Evolutionary conservation across 768 basidiomycete genomes (phyloP).

Genomic region (Kwoniella sp.): DNA sequence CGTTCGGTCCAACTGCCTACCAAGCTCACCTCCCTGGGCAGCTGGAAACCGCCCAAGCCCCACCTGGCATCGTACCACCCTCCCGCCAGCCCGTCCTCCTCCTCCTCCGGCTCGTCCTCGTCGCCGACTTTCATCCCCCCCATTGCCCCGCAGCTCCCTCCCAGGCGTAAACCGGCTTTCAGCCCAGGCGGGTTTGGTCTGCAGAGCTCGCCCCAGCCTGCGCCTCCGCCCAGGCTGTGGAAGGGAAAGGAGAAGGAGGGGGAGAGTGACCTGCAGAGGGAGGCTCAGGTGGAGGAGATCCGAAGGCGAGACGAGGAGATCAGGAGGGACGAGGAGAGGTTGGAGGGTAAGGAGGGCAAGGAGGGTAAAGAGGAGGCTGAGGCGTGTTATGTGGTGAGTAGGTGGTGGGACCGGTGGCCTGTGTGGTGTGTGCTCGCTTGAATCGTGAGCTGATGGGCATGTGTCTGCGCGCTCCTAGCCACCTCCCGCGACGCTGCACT

Average conservation of each 20-base stretch:
- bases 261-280: constrained; percentile 11
- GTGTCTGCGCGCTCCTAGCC: constrained; percentile 23
- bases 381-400: constrained; percentile 50
- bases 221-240: neutral
- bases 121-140: constrained; percentile 17
- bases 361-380: constrained; percentile 44
- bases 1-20: constrained; percentile 16
- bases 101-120: constrained; percentile 1
- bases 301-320: constrained; percentile 24
- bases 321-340: constrained; percentile 15
- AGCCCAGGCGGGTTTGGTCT: constrained; percentile 35
- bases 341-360: constrained; percentile 21
- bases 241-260: constrained; percentile 20
- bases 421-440: no score
- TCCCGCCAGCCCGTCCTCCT: neutral
- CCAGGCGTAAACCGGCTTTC: constrained; percentile 29
- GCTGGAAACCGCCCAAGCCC: constrained; percentile 23
- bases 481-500: constrained; percentile 44
- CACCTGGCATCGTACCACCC: constrained; percentile 19
- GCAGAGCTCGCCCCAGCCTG: constrained; percentile 6
- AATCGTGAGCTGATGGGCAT: no score
- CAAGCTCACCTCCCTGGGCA: neutral
- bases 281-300: constrained; percentile 12
- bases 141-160: constrained; percentile 27
- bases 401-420: neutral